These are phyloP conservation scores for Acanthamoeba triangularis DNA, from an alignment of 208 protist genomes.

Conservation along the genomic window DNA sequence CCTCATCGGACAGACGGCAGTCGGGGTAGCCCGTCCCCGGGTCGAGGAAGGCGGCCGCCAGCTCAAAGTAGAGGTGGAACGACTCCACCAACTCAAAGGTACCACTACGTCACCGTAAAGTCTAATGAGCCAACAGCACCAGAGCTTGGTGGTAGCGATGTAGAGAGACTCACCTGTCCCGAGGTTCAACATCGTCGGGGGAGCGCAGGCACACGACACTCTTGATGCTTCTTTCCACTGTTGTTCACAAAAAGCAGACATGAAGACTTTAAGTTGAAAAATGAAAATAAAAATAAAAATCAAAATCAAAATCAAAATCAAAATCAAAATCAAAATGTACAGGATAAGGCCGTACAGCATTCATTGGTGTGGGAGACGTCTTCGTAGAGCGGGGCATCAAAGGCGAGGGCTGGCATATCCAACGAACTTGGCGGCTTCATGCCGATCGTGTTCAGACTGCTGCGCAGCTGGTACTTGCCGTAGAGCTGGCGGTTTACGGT, in stretches of 20 bases:
- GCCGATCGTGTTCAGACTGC: neutral
- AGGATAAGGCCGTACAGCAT: neutral
- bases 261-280: too few relatives aligned
- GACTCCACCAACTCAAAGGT: neutral
- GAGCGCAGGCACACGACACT: neutral
- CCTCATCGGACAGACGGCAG: neutral
- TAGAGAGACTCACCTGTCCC: neutral
- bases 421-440: neutral
- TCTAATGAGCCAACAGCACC: neutral
- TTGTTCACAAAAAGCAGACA: too few relatives aligned
- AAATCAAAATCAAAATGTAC: too few relatives aligned
- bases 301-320: too few relatives aligned
- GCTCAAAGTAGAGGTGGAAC: constrained; percentile 33
- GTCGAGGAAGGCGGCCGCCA: constrained; percentile 19
- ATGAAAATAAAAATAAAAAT: too few relatives aligned
- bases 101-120: neutral
- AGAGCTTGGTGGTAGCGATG: neutral
- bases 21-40: neutral
- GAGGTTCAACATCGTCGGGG: neutral
- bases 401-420: neutral
- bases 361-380: neutral
- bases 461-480: neutral
- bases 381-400: neutral
- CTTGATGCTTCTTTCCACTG: constrained; percentile 1
- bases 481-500: neutral